Conservation (phyloP, 352 stramenopile species). For the Pythium scleroteichum region DNA sequence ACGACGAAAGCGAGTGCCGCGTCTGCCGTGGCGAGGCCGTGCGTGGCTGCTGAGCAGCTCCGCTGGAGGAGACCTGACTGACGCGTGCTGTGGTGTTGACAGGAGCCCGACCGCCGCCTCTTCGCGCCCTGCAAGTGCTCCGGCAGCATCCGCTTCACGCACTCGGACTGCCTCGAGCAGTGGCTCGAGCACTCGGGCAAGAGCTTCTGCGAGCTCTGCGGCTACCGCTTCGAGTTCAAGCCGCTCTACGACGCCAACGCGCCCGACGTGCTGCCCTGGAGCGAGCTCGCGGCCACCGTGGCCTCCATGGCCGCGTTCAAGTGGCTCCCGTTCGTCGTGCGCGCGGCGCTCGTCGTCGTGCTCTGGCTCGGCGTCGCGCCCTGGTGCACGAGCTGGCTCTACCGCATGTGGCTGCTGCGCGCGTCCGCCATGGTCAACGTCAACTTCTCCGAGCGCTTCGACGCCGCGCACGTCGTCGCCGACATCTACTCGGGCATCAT, state of each 20-base stretch:
- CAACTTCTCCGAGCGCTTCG: constrained; percentile 80
- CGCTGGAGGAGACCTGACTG: neutral
- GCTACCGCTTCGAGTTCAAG: constrained; percentile 92
- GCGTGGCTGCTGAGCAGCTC: constrained; percentile 10
- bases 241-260: constrained; percentile 88
- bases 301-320: constrained; percentile 75
- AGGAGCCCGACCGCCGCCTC: constrained; percentile 71
- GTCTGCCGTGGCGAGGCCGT: constrained; percentile 93
- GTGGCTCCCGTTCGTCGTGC: constrained; percentile 88
- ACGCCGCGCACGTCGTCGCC: constrained; percentile 59
- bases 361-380: constrained; percentile 90
- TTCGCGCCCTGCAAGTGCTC: constrained; percentile 94
- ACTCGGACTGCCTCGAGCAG: constrained; percentile 94
- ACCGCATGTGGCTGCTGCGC: constrained; percentile 93
- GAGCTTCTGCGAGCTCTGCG: constrained; percentile 93
- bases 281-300: constrained; percentile 87
- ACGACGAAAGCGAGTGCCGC: constrained; percentile 92
- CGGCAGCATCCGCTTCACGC: constrained; percentile 92
- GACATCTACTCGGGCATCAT: constrained; percentile 91
- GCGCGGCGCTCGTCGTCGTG: constrained; percentile 68
- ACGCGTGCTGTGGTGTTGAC: neutral
- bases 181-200: constrained; percentile 93
- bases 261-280: constrained; percentile 85
- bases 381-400: constrained; percentile 92
- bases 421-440: constrained; percentile 84